Evolutionary conservation across 805 yeast genomes (phyloP), one percentile per base, ranked within the genome.

Genomic region (Lachancea fermentati): DNA sequence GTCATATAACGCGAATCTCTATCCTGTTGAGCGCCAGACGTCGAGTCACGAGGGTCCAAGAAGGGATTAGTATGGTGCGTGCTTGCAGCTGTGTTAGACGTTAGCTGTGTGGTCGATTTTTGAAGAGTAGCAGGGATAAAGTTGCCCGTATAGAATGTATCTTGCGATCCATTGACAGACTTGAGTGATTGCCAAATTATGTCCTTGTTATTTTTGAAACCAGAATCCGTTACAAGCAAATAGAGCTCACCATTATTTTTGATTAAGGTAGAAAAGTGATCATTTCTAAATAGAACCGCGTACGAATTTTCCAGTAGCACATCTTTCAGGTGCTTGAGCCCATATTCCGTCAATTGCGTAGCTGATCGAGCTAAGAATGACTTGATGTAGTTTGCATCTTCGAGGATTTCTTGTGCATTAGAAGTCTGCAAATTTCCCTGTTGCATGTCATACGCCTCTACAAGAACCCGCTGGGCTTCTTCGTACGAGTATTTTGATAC

Each of bases 161-260:
- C 94, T n/a, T 76, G 77, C 1, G 68, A 62, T 0, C 96, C 96
- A 32, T 71, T 71, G 2, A 79, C 72, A 2, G 85, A 75, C 36
- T 71, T 72, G 31, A 91, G 63, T 1, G 84, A 75, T 56, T 85
- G 89, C 97, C 97, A 91, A 5, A 86, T 85, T 14, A 83, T 72
- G n/a, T 71, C 65, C 1, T 48, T 47, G 30, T 69, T 66, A 16
- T 56, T 45, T 32, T 49, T 54, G 52, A 77, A 82, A 3, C 93
- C 87, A 12, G 71, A 65, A 55, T 93, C 96, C 1, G 93, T 85
- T 2, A 85, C 81, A 19, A 91, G 66, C 4, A 76, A 61, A 54
- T 75, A 87, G 24, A 91, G 65, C 40, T 70, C 69, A 19, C 68
- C 68, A 30, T 62, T 63, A 13, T 58, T 60, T 53, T 79, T 80